A percentile compares a stretch with the other conserved stretches of the same genome.
These are phyloP conservation scores for Warburgia ugandensis DNA, from an alignment of 164 flowering plant genomes.

Conservation along the genomic window DNA sequence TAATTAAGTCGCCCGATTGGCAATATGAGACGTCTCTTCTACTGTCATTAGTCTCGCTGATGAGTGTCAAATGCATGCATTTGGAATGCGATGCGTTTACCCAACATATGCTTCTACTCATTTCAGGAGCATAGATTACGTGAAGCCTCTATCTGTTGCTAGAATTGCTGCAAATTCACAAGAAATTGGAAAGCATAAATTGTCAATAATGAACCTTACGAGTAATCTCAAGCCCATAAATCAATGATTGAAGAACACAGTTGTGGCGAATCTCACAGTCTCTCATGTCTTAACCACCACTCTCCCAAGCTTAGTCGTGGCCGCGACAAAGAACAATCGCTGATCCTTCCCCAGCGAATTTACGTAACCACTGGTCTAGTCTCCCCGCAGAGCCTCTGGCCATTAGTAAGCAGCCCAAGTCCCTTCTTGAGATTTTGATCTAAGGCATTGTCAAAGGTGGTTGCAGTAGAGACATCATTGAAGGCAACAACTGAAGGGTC, in stretches of 20 bases:
- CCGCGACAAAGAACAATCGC: slow-evolving; percentile 41
- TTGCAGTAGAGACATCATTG: slow-evolving; percentile 66
- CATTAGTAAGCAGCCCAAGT: slow-evolving; percentile 52
- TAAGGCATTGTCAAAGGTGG: slow-evolving; percentile 60
- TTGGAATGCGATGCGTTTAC: too few species aligned
- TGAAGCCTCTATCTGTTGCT: too few species aligned
- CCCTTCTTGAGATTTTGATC: slow-evolving; percentile 55
- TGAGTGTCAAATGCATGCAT: too few species aligned
- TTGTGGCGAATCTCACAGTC: slow-evolving; percentile 44
- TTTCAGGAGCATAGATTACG: too few species aligned
- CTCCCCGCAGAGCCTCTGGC: slow-evolving; percentile 36
- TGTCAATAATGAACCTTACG: too few species aligned
- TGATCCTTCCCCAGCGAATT: slow-evolving; percentile 40
- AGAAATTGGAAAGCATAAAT: too few species aligned
- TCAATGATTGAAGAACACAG: slow-evolving; percentile 32
- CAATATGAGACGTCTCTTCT: too few species aligned
- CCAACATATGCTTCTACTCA: too few species aligned
- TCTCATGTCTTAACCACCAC: slow-evolving; percentile 28
- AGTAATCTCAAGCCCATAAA: background rate
- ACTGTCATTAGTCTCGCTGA: too few species aligned
- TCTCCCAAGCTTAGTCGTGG: slow-evolving; percentile 58
- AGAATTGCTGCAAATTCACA: too few species aligned
- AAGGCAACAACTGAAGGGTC: slow-evolving; percentile 56
- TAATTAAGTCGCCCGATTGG: too few species aligned
- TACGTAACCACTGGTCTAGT: slow-evolving; percentile 38